These are phyloP conservation scores for Calonectria pseudoturangicola DNA, from an alignment of 2,329 filamentous ascomycete genomes.

Conservation along the genomic window DNA sequence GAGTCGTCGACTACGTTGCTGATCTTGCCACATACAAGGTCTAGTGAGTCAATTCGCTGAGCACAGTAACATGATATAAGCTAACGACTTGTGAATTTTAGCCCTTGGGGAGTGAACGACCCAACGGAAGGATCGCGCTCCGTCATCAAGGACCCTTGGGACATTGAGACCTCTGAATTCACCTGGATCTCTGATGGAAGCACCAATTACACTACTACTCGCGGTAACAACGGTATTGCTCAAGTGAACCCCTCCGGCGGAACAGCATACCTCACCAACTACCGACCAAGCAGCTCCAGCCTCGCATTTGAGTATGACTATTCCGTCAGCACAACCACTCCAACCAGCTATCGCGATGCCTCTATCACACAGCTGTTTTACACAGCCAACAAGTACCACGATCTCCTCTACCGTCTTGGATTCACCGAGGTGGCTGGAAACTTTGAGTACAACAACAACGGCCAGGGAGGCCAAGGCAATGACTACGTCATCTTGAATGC, in stretches of 20 bases:
- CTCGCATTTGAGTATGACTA: conserved; percentile 70
- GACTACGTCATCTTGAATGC: conserved; percentile 74
- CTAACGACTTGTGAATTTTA: background rate
- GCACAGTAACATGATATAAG: no score
- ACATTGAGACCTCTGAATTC: conserved; percentile 67
- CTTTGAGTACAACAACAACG: conserved; percentile 75
- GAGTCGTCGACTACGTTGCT: conserved; percentile 74
- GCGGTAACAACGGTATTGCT: conserved; percentile 76
- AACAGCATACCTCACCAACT: conserved; percentile 58
- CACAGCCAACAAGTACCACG: conserved; percentile 76
- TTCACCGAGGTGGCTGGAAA: conserved; percentile 76
- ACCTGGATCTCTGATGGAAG: conserved; percentile 71
- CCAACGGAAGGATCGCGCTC: conserved; percentile 68
- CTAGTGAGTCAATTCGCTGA: conserved; percentile 57
- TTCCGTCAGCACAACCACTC: conserved; percentile 58
- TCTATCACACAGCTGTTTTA: conserved; percentile 77
- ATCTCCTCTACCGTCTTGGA: conserved; percentile 74
- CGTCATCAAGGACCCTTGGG: conserved; percentile 69
- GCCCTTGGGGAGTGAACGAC: conserved; percentile 73
- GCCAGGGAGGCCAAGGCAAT: conserved; percentile 68
- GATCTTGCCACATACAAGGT: conserved; percentile 72
- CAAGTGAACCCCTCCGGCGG: conserved; percentile 68
- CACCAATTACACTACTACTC: conserved; percentile 69
- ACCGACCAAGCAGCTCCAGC: conserved; percentile 66
- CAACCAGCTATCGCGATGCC: conserved; percentile 69